Conservation (phyloP, 2,329 filamentous ascomycete genomes). For the Xylaria sp. region DNA sequence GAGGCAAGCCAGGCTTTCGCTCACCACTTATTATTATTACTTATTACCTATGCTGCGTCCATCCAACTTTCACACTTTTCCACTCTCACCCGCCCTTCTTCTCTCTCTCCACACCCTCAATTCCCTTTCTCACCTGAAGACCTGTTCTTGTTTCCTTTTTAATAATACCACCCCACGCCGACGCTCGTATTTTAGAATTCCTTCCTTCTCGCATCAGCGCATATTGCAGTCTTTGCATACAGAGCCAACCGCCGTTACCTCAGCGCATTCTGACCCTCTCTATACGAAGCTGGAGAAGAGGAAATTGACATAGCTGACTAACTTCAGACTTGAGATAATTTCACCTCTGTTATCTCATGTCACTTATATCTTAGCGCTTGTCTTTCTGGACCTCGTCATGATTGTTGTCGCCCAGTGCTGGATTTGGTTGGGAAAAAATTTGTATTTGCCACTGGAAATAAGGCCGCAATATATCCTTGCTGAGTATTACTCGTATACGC, state of each 20-base stretch:
- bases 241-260: constrained; percentile 1
- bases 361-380: constrained; percentile 1
- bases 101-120: constrained; percentile 23
- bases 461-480: constrained; percentile 16
- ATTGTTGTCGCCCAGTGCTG: constrained; percentile 22
- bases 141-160: constrained; percentile 2
- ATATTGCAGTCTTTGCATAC: constrained; percentile 5
- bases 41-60: constrained; percentile 35
- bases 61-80: constrained; percentile 30
- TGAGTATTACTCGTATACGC: constrained; percentile 16
- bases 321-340: constrained; percentile 18
- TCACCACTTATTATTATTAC: constrained; percentile 28
- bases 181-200: constrained; percentile 1
- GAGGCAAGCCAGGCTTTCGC: constrained; percentile 19
- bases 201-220: constrained; percentile 17
- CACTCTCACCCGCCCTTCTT: constrained; percentile 23
- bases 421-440: constrained; percentile 29
- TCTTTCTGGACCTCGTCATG: constrained; percentile 32
- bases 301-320: constrained; percentile 14
- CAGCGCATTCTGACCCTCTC: constrained; percentile 1
- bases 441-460: constrained; percentile 26
- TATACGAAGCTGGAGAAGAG: constrained; percentile 4
- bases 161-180: constrained; percentile 16
- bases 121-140: constrained; percentile 20
- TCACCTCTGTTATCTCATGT: constrained; percentile 5